Evolutionary conservation across 78 protist genomes (phyloP), one percentile per base, ranked within the genome.

Genomic region (Dictyostelium intermedium): DNA sequence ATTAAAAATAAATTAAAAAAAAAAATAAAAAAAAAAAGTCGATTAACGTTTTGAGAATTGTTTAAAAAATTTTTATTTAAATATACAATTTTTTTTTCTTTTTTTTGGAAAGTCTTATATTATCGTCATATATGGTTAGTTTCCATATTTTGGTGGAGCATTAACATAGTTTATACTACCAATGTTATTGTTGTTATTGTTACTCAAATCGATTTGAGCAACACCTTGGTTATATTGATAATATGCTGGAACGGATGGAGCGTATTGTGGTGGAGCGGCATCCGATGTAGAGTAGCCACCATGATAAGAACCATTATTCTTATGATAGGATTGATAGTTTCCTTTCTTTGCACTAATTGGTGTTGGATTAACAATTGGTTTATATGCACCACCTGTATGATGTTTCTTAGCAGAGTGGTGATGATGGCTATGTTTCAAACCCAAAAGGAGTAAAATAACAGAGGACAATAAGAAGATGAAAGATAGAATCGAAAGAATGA

Each of bases 201-300:
- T 77, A 2, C 45, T 63, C 10, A 66, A 66, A 66, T 66, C 74
- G 34, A 77, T 77, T 41, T 41, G 79, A 39, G 87, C 69, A 6
- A 82, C 76, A 60, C 87, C 87, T 82, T 82, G 87, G n/a, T 82
- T 82, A 37, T 82, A 82, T 82, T 82, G 87, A 32, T 82, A 82
- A 37, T 82, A 82, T 9, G 53, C 53, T 16, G 60, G 37, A 39
- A 41, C 82, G 20, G 81, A 0, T 23, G 25, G 81, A 1, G 47
- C 2, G 30, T 73, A 14, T 35, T 35, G 39, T 30, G 81, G 27
- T 35, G 81, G 45, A 16, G 81, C 27, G 6, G 20, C 43, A 25
- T 32, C 43, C 0, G 27, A 81, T 14, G 47, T 5, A 30, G 20
- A 9, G 60, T 41, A 77, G 10, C 82, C 82, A 41, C 82, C 60